phyloP scores from a whole-genome alignment of 1,284 basidiomycete species.

The Ustanciosporium gigantosporum region DNA sequence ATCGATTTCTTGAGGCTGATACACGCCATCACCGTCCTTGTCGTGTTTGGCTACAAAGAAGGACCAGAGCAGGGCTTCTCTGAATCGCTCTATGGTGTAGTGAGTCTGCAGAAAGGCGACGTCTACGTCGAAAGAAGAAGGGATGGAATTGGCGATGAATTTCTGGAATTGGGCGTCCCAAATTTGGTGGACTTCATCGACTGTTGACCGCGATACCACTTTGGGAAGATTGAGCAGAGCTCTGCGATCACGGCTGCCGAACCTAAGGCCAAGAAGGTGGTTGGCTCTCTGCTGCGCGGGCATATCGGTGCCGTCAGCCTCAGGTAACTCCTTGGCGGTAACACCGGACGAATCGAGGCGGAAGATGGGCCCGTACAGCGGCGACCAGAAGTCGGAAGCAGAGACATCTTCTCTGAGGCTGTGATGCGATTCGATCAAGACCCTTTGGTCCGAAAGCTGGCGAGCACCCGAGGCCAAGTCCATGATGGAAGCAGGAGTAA shows the following conservation, averaged over 20 bases:
- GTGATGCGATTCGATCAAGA: slow-evolving; percentile 16
- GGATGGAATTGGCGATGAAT: neutral
- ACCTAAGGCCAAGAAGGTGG: slow-evolving; percentile 7
- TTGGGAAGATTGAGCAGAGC: slow-evolving; percentile 21
- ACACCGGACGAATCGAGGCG: slow-evolving; percentile 1
- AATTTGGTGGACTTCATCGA: slow-evolving; percentile 3
- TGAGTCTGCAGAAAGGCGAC: slow-evolving; percentile 11
- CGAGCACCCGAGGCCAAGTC: neutral
- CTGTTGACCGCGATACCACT: slow-evolving; percentile 2
- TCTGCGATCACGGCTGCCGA: slow-evolving; percentile 4
- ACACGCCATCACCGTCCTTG: slow-evolving; percentile 11
- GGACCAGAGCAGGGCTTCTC: slow-evolving; percentile 29
- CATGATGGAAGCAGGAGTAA: neutral
- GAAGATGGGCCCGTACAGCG: slow-evolving; percentile 11
- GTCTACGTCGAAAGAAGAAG: neutral
- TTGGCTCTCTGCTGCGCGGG: slow-evolving; percentile 1
- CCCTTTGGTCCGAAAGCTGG: slow-evolving; percentile 4
- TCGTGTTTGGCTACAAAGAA: slow-evolving; percentile 28
- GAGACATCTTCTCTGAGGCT: slow-evolving; percentile 12
- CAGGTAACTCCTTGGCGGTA: neutral
- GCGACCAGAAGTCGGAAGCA: slow-evolving; percentile 24
- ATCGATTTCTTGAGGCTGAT: slow-evolving; percentile 3
- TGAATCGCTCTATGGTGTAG: slow-evolving; percentile 9
- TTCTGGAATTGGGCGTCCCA: slow-evolving; percentile 7
- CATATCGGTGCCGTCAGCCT: neutral